Base-by-base conservation (phyloP, 2,329 filamentous ascomycete species). In the Ascosphaera acerosa region DNA sequence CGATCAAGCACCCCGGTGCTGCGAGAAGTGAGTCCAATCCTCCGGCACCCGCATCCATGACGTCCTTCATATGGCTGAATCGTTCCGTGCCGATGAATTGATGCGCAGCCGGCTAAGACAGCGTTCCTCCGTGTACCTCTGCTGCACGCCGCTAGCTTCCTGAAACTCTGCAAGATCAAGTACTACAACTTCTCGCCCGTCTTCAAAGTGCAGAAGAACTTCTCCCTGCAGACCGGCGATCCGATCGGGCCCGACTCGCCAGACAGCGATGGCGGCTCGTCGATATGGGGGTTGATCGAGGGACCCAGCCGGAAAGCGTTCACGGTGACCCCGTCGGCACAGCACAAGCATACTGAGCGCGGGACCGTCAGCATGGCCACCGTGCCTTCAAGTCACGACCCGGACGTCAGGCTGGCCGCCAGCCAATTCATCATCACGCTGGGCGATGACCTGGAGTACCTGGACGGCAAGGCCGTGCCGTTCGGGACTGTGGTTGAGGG, bases 361-460 rank as follows among this genome's bases (percentile, higher is more conserved):
- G 84, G 84, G 33, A 92, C 80, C 10, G 82, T 97, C 37, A 92
- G 82, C 56, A 91, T 94, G 80, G 87, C 84, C n/a, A 92, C 84
- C 0, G 77, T 70, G 12, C 73, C 76, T 1, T 68, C 73, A 6
- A 57, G 70, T 3, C 62, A 64, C 10, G 76, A 92, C 44, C 73
- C 77, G 2, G 81, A 92, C 42, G 69, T 71, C 35, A 70, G 81
- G 18, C 57, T 91, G 28, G 81, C 81, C 0, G 81, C 66, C 4
- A 91, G 81, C 42, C 84, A 97, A 49, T 97, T 97, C 49, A 72
- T 94, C 44, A 69, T 97, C 36, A 92, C 84, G 0, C 61, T 92
- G 3, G 81, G 77, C 22, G 78, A 90, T 39, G 72, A 87, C 37
- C 71, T 89, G 2, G 82, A 92, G 45, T 89, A 76, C 46, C 55